Conservation (phyloP, 768 basidiomycete genomes). For the Cytidiella melzeri region DNA sequence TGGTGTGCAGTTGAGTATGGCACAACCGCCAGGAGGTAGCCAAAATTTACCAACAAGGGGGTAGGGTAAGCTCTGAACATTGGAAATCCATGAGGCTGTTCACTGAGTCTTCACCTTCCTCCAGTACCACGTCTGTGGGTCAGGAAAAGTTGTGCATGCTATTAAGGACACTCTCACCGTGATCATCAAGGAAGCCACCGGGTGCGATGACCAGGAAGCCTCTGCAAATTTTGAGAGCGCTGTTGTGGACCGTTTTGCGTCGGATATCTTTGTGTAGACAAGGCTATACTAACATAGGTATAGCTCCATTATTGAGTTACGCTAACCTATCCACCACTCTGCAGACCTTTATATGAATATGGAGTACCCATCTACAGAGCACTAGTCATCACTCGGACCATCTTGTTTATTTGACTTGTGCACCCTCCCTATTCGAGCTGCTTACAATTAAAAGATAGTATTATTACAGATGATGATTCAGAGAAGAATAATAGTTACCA, state of each 20-base stretch:
- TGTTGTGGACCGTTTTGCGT: conserved; percentile 35
- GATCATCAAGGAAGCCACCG: conserved; percentile 27
- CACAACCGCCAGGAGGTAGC: conserved; percentile 34
- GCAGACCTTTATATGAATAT: no score
- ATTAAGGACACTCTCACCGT: conserved; percentile 32
- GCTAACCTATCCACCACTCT: no score
- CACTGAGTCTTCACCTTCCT: not conserved
- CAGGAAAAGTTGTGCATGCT: conserved; percentile 32
- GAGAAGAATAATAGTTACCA: no score
- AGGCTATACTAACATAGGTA: no score
- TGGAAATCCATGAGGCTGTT: not conserved
- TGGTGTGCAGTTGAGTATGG: conserved; percentile 33
- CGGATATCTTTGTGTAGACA: conserved; percentile 39
- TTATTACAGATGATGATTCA: no score
- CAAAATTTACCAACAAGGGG: conserved; percentile 27
- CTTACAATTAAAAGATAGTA: no score
- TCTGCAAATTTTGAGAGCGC: conserved; percentile 28
- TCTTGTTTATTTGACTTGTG: no score
- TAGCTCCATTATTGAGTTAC: no score
- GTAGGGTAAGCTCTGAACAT: conserved; percentile 24
- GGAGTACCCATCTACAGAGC: no score
- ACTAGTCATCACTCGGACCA: no score
- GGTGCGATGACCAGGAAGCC: conserved; percentile 24
- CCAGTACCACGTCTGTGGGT: conserved; percentile 41
- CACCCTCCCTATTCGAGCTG: no score